Percentiles rank a stretch among this genome's conserved stretches.
Evolutionary conservation across 1,284 basidiomycete genomes (phyloP).

Genomic region (Pseudozyma tsukubaensis): DNA sequence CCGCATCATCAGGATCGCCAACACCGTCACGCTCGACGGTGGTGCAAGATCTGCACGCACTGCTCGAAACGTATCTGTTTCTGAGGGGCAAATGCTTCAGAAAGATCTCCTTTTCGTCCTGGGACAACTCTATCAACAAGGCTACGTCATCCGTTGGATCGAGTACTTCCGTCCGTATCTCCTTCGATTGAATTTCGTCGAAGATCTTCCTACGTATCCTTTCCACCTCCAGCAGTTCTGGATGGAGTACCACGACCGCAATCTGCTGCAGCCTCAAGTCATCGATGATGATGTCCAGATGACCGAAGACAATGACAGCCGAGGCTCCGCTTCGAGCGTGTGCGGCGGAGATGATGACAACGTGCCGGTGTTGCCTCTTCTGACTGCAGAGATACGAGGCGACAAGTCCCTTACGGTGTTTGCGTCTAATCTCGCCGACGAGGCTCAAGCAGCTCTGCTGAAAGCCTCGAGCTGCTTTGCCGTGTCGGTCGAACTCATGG

Average conservation of each 20-base stretch:
- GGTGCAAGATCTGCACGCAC: too few species aligned
- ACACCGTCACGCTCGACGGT: neutral
- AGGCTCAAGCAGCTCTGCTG: slow-evolving; percentile 3
- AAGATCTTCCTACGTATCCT: slow-evolving; percentile 35
- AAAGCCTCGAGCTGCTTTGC: slow-evolving; percentile 2
- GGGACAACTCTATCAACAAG: slow-evolving; percentile 23
- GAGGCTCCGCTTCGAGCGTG: too few species aligned
- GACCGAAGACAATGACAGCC: neutral
- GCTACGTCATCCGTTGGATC: slow-evolving; percentile 34
- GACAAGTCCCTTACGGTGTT: slow-evolving; percentile 2
- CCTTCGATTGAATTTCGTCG: slow-evolving; percentile 3
- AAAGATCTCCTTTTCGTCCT: slow-evolving; percentile 11
- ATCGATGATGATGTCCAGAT: neutral
- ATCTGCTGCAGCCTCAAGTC: slow-evolving; percentile 21
- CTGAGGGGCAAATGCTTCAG: neutral
- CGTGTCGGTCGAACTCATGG: slow-evolving; percentile 18
- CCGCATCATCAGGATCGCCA: slow-evolving; percentile 9
- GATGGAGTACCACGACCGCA: slow-evolving; percentile 55
- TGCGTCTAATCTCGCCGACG: slow-evolving; percentile 8
- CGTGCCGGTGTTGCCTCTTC: slow-evolving; percentile 12
- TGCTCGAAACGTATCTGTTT: neutral
- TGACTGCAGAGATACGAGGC: slow-evolving; percentile 13
- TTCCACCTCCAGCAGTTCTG: slow-evolving; percentile 45
- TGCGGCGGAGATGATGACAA: neutral
- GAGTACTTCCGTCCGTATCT: slow-evolving; percentile 29